Base-by-base conservation (phyloP, 2,329 filamentous ascomycete genomes). In the Talaromyces sp. region DNA sequence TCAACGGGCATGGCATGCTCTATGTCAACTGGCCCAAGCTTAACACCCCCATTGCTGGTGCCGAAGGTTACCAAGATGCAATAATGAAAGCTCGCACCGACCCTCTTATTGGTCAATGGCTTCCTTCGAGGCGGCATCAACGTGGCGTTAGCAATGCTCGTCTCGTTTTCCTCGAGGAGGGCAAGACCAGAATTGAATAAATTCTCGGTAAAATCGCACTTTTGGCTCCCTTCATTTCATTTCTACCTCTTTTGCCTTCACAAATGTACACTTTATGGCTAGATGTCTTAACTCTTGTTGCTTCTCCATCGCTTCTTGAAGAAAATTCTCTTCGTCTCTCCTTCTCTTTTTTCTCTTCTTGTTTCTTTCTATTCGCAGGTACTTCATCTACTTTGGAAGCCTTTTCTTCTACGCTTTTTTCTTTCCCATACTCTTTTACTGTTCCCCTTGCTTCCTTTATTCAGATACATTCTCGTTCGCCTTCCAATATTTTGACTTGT, bases 21-120 rank as follows among this genome's bases (percentile, higher is more conserved):
- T 99, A 94, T 68, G 94, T 97, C 62, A 97, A 97, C 76, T 99
- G 95, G 94, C 94, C 94, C 9, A 97, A 96, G 70, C 84, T 99
- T 43, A 96, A 95, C 72, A 92, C 91, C 10, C 87, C 91, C 14
- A 85, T 90, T 2, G 95, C 89, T 75, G 92, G 91, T 2, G 83
- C 85, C 6, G 94, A 99, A 66, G 91, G 91, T 35, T 96, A 92
- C 73, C 86, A 91, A 65, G 91, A 97, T 64, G 90, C 93, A 47
- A 85, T 96, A 61, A 81, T 82, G 62, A 89, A 91, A 69, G 91
- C 92, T 11, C 82, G 87, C 60, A 91, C 94, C 68, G 90, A 96
- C 68, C 84, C 86, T 54, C 72, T 99, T 16, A 82, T 97, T 43
- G 94, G 94, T 3, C 77, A 83, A 13, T 83, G 96, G 56, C 82